Percentiles rank a stretch among this genome's conserved stretches.
phyloP scores from a whole-genome alignment of 1,284 basidiomycete species.

The Afroboletus lepidellus region DNA sequence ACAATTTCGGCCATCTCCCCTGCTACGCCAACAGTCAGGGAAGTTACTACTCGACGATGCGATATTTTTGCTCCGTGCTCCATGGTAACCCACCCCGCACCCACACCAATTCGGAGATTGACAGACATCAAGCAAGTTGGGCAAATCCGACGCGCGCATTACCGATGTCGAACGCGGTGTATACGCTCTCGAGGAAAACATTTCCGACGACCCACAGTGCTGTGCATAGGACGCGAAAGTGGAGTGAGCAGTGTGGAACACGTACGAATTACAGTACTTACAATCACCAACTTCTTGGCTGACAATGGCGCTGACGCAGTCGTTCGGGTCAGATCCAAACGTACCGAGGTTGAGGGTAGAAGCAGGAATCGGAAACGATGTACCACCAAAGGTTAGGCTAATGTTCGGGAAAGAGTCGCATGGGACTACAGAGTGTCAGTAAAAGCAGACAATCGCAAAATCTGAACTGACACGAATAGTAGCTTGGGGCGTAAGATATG shows the following conservation, averaged over 20 bases:
- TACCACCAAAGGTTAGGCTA: conserved; percentile 9
- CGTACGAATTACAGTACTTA: not conserved
- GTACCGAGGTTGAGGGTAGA: conserved; percentile 15
- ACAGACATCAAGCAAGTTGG: conserved; percentile 19
- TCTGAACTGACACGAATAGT: no score
- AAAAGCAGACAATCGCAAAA: not conserved
- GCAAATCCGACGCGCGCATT: conserved; percentile 21
- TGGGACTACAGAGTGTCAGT: conserved; percentile 8
- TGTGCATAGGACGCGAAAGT: not conserved
- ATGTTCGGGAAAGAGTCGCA: conserved; percentile 16
- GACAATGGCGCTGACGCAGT: conserved; percentile 15
- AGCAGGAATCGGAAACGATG: conserved; percentile 5
- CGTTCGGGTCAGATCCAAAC: conserved; percentile 5
- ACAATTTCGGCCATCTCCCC: no score
- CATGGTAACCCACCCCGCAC: no score
- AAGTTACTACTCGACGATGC: no score
- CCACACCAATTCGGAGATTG: no score
- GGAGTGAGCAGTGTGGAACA: not conserved
- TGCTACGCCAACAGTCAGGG: no score
- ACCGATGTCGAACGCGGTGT: conserved; percentile 18
- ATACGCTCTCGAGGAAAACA: conserved; percentile 6
- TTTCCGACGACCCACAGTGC: conserved; percentile 21
- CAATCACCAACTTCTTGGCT: not conserved
- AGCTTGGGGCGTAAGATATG: no score
- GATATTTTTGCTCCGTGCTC: no score